phyloP scores from a whole-genome alignment of 805 yeast genomes.

The Schwanniomyces sp. region DNA sequence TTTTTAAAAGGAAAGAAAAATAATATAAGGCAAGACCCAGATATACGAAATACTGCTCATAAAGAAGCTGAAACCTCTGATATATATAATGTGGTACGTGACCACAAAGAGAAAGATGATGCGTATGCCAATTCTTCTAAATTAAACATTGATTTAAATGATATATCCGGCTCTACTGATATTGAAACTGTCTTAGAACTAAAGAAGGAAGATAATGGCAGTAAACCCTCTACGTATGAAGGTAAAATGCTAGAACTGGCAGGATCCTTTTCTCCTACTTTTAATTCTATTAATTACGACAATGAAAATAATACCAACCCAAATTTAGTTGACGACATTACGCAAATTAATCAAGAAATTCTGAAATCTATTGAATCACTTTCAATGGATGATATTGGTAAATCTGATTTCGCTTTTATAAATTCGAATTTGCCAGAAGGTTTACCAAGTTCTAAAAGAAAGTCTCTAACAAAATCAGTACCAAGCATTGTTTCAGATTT shows the following conservation, averaged over 20 bases:
- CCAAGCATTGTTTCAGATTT: not conserved
- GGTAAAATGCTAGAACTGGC: no score
- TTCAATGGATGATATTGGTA: not conserved
- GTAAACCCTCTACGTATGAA: no score
- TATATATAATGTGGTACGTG: not conserved
- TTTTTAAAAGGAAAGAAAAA: no score
- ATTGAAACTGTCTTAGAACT: slow-evolving; percentile 2
- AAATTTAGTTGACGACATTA: slow-evolving; percentile 17
- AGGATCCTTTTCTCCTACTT: not conserved
- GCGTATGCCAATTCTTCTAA: not conserved
- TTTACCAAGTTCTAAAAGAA: not conserved
- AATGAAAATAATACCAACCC: slow-evolving; percentile 1
- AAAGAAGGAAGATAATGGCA: not conserved
- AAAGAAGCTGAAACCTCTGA: not conserved
- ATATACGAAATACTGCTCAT: not conserved
- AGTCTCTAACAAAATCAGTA: not conserved
- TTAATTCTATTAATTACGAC: not conserved
- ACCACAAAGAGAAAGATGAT: not conserved
- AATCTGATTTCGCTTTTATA: not conserved
- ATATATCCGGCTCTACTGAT: slow-evolving; percentile 16
- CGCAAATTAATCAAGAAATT: slow-evolving; percentile 14
- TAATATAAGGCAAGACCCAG: not conserved
- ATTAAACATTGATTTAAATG: not conserved
- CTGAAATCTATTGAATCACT: slow-evolving; percentile 6
- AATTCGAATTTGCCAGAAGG: not conserved